A percentile compares a stretch with the other conserved stretches of the same genome.
Evolutionary conservation across 164 flowering plant species (phyloP).

Genomic region (Chimonanthus salicifolius): DNA sequence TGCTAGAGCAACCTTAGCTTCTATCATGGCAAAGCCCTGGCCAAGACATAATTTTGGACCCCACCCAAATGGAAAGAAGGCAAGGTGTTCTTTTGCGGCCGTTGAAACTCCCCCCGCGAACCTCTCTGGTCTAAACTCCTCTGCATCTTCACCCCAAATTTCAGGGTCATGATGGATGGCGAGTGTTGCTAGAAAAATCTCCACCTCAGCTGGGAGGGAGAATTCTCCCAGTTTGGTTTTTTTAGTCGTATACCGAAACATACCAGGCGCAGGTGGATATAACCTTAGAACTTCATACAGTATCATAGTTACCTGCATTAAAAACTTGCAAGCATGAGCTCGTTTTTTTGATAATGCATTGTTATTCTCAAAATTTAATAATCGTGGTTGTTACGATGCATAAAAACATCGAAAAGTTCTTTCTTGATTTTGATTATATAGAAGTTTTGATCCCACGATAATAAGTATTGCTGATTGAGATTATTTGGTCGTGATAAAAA

Average conservation of each 20-base stretch:
- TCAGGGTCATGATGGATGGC: constrained; percentile 14
- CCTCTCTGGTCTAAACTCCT: constrained; percentile 22
- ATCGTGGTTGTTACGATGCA: neutral
- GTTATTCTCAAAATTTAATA: neutral
- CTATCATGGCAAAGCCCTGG: constrained; percentile 13
- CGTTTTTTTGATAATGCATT: neutral
- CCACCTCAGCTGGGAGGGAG: constrained; percentile 17
- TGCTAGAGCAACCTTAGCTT: constrained; percentile 18
- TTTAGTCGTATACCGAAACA: constrained; percentile 2
- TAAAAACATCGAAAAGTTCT: neutral
- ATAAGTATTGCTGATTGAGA: neutral
- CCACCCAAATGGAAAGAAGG: constrained; percentile 22
- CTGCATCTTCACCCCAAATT: constrained; percentile 20
- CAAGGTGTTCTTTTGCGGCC: constrained; percentile 12
- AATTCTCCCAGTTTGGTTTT: constrained; percentile 14
- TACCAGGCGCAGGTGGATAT: constrained; percentile 9
- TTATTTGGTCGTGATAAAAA: no score
- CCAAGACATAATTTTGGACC: constrained; percentile 20
- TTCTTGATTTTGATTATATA: no score
- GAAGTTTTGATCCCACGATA: neutral
- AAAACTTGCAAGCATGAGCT: constrained; percentile 4
- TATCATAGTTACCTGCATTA: constrained; percentile 19
- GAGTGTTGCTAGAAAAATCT: constrained; percentile 5
- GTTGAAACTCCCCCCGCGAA: constrained; percentile 18
- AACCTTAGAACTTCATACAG: constrained; percentile 24